Conservation (phyloP, 2,329 filamentous ascomycete genomes). For the Sclerotinia minor region DNA sequence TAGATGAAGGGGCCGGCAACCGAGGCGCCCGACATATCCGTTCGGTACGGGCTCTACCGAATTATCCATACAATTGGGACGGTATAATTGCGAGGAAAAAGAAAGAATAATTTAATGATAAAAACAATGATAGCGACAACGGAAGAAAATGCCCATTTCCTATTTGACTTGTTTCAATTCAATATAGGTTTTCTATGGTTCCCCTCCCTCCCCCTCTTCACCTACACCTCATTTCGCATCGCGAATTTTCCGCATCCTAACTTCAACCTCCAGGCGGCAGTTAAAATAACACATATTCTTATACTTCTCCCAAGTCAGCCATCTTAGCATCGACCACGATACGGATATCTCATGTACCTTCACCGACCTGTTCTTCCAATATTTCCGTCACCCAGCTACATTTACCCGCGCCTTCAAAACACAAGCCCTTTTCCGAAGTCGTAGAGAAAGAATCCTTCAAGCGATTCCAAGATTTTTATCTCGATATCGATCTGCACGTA, state of each 20-base stretch:
- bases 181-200: conserved; percentile 11
- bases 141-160: not conserved
- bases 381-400: not conserved
- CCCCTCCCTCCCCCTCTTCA: not conserved
- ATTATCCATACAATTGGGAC: conserved; percentile 4
- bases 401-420: conserved; percentile 13
- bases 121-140: not conserved
- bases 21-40: conserved; percentile 21
- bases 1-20: conserved; percentile 9
- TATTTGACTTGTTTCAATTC: conserved; percentile 3
- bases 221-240: not conserved
- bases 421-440: conserved; percentile 21
- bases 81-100: not conserved
- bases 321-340: conserved; percentile 16
- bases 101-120: not conserved
- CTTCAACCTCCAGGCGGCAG: conserved; percentile 12
- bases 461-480: not conserved
- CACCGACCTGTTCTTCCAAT: not conserved
- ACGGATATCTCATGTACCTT: not conserved
- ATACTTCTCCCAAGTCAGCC: conserved; percentile 2
- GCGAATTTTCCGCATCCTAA: not conserved
- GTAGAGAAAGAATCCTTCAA: conserved; percentile 23
- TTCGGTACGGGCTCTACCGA: conserved; percentile 23
- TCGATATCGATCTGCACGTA: conserved; percentile 2
- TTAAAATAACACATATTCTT: conserved; percentile 13